These are phyloP conservation scores for Gelatoporia subvermispora DNA, from an alignment of 768 basidiomycete species.

Conservation along the genomic window DNA sequence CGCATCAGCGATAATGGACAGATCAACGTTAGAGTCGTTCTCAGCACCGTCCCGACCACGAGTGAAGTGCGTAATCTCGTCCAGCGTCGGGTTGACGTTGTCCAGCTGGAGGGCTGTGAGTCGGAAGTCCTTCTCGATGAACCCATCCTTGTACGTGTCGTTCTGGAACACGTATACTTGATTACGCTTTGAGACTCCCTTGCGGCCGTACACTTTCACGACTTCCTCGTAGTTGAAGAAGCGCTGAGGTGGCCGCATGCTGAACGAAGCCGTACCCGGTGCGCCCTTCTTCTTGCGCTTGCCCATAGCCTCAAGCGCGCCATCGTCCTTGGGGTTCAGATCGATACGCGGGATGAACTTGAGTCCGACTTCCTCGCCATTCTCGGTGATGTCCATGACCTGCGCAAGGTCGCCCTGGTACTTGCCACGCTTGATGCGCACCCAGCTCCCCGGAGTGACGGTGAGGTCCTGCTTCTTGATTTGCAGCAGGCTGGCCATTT, in stretches of 20 bases:
- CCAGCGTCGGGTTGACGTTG: slow-evolving; percentile 90
- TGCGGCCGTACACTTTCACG: slow-evolving; percentile 76
- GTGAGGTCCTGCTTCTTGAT: slow-evolving; percentile 93
- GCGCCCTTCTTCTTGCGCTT: slow-evolving; percentile 76
- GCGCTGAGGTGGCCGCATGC: slow-evolving; percentile 84
- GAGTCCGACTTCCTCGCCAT: slow-evolving; percentile 87
- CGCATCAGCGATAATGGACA: slow-evolving; percentile 89
- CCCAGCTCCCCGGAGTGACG: slow-evolving; percentile 86
- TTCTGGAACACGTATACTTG: slow-evolving; percentile 82
- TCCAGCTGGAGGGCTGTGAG: slow-evolving; percentile 73
- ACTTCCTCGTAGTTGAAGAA: slow-evolving; percentile 95
- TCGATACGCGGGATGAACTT: slow-evolving; percentile 98
- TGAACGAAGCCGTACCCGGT: slow-evolving; percentile 36
- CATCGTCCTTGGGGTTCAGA: slow-evolving; percentile 83
- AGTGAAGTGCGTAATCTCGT: slow-evolving; percentile 92
- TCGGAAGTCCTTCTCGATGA: slow-evolving; percentile 94
- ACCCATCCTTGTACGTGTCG: slow-evolving; percentile 93
- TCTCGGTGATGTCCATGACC: slow-evolving; percentile 90
- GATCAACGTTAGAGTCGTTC: slow-evolving; percentile 68
- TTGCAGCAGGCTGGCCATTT: slow-evolving; percentile 94
- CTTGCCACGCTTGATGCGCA: slow-evolving; percentile 89
- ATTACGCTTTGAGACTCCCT: slow-evolving; percentile 68
- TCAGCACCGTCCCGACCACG: slow-evolving; percentile 68
- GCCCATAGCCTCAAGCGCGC: slow-evolving; percentile 42
- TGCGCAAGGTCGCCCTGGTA: slow-evolving; percentile 95